Evolutionary conservation across 345 rosid genomes (phyloP), one percentile per base, ranked within the genome.

Genomic region (Dimocarpus longan): DNA sequence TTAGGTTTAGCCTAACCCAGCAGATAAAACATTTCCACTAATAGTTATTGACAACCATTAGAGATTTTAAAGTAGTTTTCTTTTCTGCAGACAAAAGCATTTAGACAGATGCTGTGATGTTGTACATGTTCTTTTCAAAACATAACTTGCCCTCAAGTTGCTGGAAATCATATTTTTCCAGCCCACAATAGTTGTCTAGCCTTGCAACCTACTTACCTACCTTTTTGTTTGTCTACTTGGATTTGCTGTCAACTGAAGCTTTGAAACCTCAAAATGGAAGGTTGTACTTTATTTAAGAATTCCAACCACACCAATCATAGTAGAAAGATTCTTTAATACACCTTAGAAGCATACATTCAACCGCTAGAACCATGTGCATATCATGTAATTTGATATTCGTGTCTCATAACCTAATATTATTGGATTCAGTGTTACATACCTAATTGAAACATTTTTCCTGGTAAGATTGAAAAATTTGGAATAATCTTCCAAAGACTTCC

Each of bases 161-260:
- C 57, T 0, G 68, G 28, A 13, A 62, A 78, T 66, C 19, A 62
- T 6, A 22, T 66, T 74, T 59, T 75, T 84, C 80, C 84, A 79
- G 68, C 56, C 28, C 42, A 69, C 13, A 68, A 37, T 19, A 48
- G 73, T 63, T 80, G 80, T 77, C 64, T 62, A 13, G 15, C 69
- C 3, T 18, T 63, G 19, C 32, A 44, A 68, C 63, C 24, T 15
- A 3, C 26, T 40, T 46, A 32, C 37, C 37, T 32, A 3, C 37
- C 37, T 59, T 7, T 16, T 60, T 6, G 12, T 19, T n/a, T 57
- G 37, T 32, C 37, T 32, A 32, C 37, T 1, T 32, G 37, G 37
- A 32, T 59, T 59, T 13, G 21, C 22, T 42, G 68, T 62, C 24
- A 15, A 4, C 32, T 9, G 37, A 16, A 54, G 21, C 50, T 32